phyloP scores from a whole-genome alignment of 192 early-diverging fungal species.

The Irineochytrium annulatum region DNA sequence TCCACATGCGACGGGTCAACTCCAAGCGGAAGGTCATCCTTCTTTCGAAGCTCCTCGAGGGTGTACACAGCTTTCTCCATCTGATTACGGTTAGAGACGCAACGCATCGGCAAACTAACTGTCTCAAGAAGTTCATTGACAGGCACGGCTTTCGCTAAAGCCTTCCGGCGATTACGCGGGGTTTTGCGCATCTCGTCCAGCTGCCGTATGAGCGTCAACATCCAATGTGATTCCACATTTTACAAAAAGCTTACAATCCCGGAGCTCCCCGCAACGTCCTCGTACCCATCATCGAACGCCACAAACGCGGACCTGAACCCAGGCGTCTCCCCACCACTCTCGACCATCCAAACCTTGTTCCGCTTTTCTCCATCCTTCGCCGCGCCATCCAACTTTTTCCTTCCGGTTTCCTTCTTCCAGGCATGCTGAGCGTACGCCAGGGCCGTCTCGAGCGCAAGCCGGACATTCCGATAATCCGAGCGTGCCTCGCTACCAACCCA shows the following conservation, averaged over 20 bases:
- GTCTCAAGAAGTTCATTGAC: constrained; percentile 11
- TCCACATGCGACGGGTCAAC: constrained; percentile 34
- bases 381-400: not conserved
- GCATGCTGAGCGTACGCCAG: constrained; percentile 27
- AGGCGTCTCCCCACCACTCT: constrained; percentile 18
- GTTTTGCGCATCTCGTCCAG: too few species aligned
- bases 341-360: constrained; percentile 8
- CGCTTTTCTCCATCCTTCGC: not conserved
- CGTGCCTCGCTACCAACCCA: constrained; percentile 30
- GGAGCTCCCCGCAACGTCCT: constrained; percentile 11
- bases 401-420: not conserved
- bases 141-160: constrained; percentile 4
- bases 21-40: constrained; percentile 28
- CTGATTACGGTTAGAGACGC: not conserved
- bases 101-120: constrained; percentile 6
- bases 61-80: constrained; percentile 21
- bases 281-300: constrained; percentile 30
- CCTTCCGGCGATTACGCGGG: not conserved
- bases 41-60: constrained; percentile 23
- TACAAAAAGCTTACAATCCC: not conserved
- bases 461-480: constrained; percentile 12
- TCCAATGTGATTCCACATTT: not conserved
- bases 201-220: too few species aligned
- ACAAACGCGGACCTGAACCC: constrained; percentile 31
- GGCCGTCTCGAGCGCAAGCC: constrained; percentile 25